Conservation (phyloP, 352 stramenopile species). For the Achlya hypogyna region DNA sequence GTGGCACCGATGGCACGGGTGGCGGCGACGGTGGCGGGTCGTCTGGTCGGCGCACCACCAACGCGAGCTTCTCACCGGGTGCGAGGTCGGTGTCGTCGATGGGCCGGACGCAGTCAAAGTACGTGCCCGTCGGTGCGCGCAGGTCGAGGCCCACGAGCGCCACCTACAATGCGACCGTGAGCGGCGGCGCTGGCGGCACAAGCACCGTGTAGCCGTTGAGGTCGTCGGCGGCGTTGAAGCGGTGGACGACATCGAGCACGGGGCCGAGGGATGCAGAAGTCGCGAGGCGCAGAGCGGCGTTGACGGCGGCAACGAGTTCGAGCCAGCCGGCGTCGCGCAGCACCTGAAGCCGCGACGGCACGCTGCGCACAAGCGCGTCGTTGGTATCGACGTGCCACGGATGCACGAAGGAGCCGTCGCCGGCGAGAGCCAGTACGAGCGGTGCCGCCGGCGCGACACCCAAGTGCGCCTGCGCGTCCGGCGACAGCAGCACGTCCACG, state of each 20-base stretch:
- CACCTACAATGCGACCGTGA: slow-evolving; percentile 30
- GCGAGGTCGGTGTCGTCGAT: not conserved
- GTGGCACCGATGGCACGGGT: not conserved
- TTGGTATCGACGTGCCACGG: slow-evolving; percentile 79
- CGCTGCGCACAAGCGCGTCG: slow-evolving; percentile 64
- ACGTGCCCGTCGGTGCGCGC: not conserved
- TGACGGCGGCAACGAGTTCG: slow-evolving; percentile 65
- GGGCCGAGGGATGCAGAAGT: slow-evolving; percentile 20
- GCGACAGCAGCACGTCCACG: slow-evolving; percentile 59
- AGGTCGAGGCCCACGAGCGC: not conserved
- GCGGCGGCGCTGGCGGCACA: not conserved
- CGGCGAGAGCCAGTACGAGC: slow-evolving; percentile 46
- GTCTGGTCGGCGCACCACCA: slow-evolving; percentile 4
- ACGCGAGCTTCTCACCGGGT: not conserved
- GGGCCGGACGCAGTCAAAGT: not conserved
- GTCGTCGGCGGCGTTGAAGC: slow-evolving; percentile 52
- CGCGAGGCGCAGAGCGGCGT: slow-evolving; percentile 60
- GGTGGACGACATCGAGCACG: slow-evolving; percentile 37
- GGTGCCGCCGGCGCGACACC: not conserved
- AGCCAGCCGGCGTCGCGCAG: slow-evolving; percentile 79
- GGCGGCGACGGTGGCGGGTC: not conserved
- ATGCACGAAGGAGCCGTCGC: slow-evolving; percentile 70
- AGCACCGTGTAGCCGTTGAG: slow-evolving; percentile 7
- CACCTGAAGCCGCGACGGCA: slow-evolving; percentile 53
- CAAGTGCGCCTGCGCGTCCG: slow-evolving; percentile 2